phyloP scores from a whole-genome alignment of 805 yeast species.

The Wickerhamiella sorbophila region DNA sequence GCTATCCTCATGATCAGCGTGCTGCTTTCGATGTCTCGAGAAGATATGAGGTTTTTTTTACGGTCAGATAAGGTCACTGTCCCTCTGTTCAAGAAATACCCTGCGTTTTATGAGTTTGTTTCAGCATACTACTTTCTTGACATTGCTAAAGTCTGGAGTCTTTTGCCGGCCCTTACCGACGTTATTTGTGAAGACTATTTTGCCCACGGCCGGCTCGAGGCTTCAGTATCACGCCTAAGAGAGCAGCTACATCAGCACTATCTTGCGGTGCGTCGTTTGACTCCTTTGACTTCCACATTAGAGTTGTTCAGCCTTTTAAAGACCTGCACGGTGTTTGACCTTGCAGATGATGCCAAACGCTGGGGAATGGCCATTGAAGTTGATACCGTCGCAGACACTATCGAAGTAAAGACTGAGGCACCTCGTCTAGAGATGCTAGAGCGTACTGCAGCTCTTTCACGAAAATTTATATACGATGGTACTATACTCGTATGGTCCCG shows the following conservation, averaged over 20 bases:
- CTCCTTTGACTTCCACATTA: conserved; percentile 1
- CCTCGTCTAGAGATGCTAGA: neutral
- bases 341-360: conserved; percentile 5
- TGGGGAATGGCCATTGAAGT: conserved; percentile 9
- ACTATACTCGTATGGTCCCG: conserved; percentile 5
- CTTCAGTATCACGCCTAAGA: neutral
- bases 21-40: conserved; percentile 4
- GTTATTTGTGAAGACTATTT: neutral
- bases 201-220: neutral
- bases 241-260: conserved; percentile 5
- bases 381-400: conserved; percentile 2
- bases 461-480: conserved; percentile 6
- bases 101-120: neutral
- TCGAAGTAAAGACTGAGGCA: neutral
- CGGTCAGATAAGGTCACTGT: conserved; percentile 1
- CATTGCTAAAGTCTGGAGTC: conserved; percentile 1
- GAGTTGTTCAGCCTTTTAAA: neutral
- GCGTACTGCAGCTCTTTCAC: conserved; percentile 2
- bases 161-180: neutral
- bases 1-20: conserved; percentile 9
- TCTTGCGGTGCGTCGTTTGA: conserved; percentile 4
- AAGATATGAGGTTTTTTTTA: conserved; percentile 5
- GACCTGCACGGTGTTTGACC: conserved; percentile 2
- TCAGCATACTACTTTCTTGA: conserved; percentile 1
- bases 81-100: neutral